Base-by-base conservation (phyloP, 139 green algal species). In the Marvania coccoides region DNA sequence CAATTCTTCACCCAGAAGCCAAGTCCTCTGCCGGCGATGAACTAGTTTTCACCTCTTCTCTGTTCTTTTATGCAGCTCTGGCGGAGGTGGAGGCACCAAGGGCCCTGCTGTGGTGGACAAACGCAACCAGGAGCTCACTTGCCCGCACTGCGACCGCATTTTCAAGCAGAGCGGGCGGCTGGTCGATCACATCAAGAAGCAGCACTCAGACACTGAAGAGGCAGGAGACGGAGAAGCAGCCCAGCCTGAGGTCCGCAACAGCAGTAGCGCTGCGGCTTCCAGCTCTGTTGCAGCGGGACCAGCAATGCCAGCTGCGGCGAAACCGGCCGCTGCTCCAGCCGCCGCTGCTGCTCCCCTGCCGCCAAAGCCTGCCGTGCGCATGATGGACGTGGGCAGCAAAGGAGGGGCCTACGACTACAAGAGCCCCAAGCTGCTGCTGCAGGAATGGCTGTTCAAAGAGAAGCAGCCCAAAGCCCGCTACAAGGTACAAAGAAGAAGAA, bases 61-160 rank as follows among this genome's bases (percentile, higher is more conserved):
- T 26, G 4, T 2, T 34, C 26, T n/a, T 47, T 75, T 85, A 1
- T 65, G 55, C 76, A 94, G 85, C 26, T 88, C 80, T 47, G 87
- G 85, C 31, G 77, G 74, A 9, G 86, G 89, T 8, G 88, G 90
- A 4, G 83, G 87, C 24, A 85, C 67, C 29, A 92, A 91, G 60
- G 91, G 91, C 3, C 89, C 91, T 4, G 64, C 82, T 0, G 58
- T 88, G 0, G 36, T 95, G 0, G 91, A 97, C 66, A 97, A 97
- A 73, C 81, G 89, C 6, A 78, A 79, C 29, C 80, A 90, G 61
- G 87, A 95, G 72, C 47, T 78, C 26, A 70, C 83, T 15, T 97
- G 91, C 71, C 89, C 89, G 0, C 83, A 93, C 74, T 97, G 91
- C 62, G 86, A 94, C 37, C 74, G 88, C 10, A 63, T 87, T 0